Evolutionary conservation across 139 green algal genomes (phyloP), one percentile per base, ranked within the genome.

Genomic region (Coelastrella sp.): DNA sequence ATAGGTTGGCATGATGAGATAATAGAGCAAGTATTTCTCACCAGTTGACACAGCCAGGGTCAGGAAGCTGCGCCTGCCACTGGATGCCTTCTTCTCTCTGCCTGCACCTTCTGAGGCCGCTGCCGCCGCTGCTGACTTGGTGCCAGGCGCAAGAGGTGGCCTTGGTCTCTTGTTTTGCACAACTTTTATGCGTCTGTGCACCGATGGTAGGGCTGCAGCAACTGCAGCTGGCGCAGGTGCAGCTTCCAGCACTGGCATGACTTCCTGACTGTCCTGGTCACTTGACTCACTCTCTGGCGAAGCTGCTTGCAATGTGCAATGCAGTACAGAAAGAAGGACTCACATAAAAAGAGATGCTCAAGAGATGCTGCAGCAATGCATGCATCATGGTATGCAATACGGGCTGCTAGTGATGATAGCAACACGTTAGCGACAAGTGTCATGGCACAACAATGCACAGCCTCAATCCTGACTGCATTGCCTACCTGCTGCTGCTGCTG

Each of bases 1-100:
- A 49, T 49, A 49, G 35, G 35, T 49, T 49, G 35, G 35, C 35
- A 1, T 49, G 3, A 49, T 49, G 3, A 49, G 35, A 49, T 49
- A 49, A 49, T 49, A 49, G 35, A 49, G 35, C 35, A 49, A 49
- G 1, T 49, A 49, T 49, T 49, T 60, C 85, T 27, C 85, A 90
- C 85, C 73, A 56, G 57, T 58, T n/a, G 73, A 76, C 4, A 90
- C 85, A 49, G 85, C 73, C 73, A 90, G 58, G 15, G 85, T 90
- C n/a, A 90, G 25, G 73, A 90, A 90, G 73, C 85, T 90, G 73
- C 87, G 78, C 78, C n/a, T 91, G 68, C 15, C 74, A 10, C 72
- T 60, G n/a, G 60, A 57, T 49, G 59, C 58, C 75, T 90, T 90
- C 75, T 78, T 61, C 75, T 91, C 78, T 24, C 81, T 91, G 65